Evolutionary conservation across 495 filamentous ascomycete species (phyloP).

Genomic region (Staphylotrichum longicolle): DNA sequence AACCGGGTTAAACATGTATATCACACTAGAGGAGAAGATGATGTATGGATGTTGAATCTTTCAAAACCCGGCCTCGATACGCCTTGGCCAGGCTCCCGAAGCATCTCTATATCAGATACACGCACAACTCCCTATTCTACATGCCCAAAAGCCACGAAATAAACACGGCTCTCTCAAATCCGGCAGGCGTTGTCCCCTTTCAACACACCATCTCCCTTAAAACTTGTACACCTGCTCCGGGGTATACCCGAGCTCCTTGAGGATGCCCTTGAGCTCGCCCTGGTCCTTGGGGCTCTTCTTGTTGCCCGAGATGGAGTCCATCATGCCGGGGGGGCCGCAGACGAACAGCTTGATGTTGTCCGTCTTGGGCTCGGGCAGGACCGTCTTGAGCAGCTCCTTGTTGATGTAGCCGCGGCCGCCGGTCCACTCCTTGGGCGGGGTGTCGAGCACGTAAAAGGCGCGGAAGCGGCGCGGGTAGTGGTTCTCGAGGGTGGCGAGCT

Average conservation of each 20-base stretch:
- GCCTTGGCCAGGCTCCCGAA: neutral
- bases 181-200: no score
- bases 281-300: conserved; percentile 92
- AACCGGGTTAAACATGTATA: neutral
- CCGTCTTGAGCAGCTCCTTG: conserved; percentile 89
- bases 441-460: conserved; percentile 85
- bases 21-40: neutral
- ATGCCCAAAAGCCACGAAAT: neutral
- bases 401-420: conserved; percentile 73
- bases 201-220: conserved; percentile 37
- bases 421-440: conserved; percentile 77
- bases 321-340: conserved; percentile 87
- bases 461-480: conserved; percentile 89
- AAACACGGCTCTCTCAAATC: neutral
- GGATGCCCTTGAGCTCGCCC: conserved; percentile 77
- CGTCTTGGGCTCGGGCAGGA: conserved; percentile 82
- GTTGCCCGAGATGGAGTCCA: conserved; percentile 83
- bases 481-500: conserved; percentile 81
- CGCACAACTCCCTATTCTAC: neutral
- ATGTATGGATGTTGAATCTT: neutral
- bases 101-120: conserved; percentile 7
- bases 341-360: conserved; percentile 91
- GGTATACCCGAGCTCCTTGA: conserved; percentile 88
- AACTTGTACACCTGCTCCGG: conserved; percentile 99
- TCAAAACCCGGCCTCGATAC: neutral